These are phyloP conservation scores for Aureobasidium lini DNA, from an alignment of 2,329 filamentous ascomycete species.

Conservation along the genomic window DNA sequence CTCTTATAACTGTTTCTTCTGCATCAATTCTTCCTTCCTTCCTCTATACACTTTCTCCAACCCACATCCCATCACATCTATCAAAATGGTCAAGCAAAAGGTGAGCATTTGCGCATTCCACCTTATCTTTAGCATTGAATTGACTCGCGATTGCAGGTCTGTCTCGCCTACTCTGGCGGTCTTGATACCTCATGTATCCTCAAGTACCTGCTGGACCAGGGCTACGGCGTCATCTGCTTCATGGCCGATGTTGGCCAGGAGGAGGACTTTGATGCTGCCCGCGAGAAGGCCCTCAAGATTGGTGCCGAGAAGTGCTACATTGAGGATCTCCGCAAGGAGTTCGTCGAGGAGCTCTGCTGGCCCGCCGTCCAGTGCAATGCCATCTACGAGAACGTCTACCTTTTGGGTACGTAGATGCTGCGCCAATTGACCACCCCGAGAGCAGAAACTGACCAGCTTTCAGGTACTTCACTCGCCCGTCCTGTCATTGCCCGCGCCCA, in stretches of 20 bases:
- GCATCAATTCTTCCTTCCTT: background rate
- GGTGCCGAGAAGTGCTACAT: slow-evolving; percentile 59
- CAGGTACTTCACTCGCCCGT: slow-evolving; percentile 48
- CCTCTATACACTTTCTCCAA: background rate
- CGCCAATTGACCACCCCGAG: slow-evolving; percentile 19
- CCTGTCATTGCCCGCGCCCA: slow-evolving; percentile 63
- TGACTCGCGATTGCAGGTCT: slow-evolving; percentile 27
- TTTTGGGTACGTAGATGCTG: slow-evolving; percentile 35
- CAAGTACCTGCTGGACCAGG: slow-evolving; percentile 42
- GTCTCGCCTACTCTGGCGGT: slow-evolving; percentile 47
- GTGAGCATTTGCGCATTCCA: background rate
- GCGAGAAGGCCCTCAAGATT: slow-evolving; percentile 63
- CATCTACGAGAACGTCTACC: slow-evolving; percentile 47
- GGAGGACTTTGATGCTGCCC: slow-evolving; percentile 66
- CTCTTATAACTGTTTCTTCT: background rate
- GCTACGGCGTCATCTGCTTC: slow-evolving; percentile 58
- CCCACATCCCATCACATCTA: slow-evolving; percentile 11
- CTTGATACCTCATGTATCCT: slow-evolving; percentile 54
- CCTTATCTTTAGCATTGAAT: background rate
- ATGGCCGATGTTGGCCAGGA: slow-evolving; percentile 56
- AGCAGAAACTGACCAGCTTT: background rate
- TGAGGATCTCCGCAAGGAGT: slow-evolving; percentile 60
- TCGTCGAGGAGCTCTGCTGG: slow-evolving; percentile 75
- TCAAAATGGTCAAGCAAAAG: slow-evolving; percentile 17
- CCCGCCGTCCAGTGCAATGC: slow-evolving; percentile 59